Evolutionary conservation across 2,329 filamentous ascomycete genomes (phyloP).

Genomic region (Aspergillus quadricinctus): DNA sequence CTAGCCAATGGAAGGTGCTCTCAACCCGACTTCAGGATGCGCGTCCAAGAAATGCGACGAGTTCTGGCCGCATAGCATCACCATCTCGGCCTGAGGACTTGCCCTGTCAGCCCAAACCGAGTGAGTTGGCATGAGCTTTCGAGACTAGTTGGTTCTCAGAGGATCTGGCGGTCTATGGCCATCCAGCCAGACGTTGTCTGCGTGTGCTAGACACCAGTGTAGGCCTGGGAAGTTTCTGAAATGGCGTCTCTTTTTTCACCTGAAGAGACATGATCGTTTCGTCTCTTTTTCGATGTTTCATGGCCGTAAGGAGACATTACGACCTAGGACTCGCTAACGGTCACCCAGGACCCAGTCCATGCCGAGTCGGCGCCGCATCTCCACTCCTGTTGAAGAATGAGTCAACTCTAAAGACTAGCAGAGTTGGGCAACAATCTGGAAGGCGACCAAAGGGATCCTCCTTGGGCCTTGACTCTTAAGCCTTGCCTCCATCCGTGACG

Average conservation of each 20-base stretch:
- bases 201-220: background rate
- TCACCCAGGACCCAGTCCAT: background rate
- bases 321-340: background rate
- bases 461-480: background rate
- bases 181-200: background rate
- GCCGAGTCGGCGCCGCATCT: background rate
- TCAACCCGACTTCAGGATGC: background rate
- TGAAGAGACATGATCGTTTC: background rate
- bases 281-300: background rate
- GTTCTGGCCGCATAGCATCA: background rate
- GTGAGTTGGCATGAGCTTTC: background rate
- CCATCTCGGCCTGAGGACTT: too few relatives aligned
- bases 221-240: background rate
- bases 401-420: conserved; percentile 7
- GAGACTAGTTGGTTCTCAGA: background rate
- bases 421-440: conserved; percentile 19
- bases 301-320: background rate
- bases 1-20: background rate
- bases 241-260: background rate
- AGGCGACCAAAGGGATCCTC: background rate
- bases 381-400: background rate
- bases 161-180: background rate
- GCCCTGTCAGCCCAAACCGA: background rate
- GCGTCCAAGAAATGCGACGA: background rate
- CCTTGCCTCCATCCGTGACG: background rate